Base-by-base conservation (phyloP, 345 rosid genomes). In the Sonneratia alba region DNA sequence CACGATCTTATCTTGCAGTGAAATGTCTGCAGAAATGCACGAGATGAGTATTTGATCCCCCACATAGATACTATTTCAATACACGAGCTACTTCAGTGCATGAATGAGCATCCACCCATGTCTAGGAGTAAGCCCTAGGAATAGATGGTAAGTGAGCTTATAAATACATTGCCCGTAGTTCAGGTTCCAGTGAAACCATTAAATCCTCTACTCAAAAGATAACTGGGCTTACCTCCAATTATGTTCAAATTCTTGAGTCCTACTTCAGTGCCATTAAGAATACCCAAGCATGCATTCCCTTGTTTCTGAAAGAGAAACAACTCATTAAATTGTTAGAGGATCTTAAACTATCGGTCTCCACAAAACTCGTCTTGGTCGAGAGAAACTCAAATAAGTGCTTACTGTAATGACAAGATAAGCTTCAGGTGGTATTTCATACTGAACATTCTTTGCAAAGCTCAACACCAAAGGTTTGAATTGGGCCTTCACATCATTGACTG, bases 201-300 rank as follows among this genome's bases (percentile, higher is more conserved):
- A 27, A 36, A 21, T 16, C 15, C 66, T 27, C 45, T 9, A 42
- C 45, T 9, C 8, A 1, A 16, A 9, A 69, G n/a, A 62, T 16
- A 47, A 47, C 16, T 57, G 45, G 34, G 66, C 85, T 69, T 77
- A 89, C 98, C 98, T 71, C 97, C 97, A 36, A 94, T 78, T 51
- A 91, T 21, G 51, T 86, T 88, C 68, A 76, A 40, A 74, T 79
- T 45, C 34, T 71, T 82, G n/a, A 94, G 79, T 65, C 84, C 92
- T 15, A 63, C 79, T 76, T 86, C 90, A 36, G 80, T 76, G 48
- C 98, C 96, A 34, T 87, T 84, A 72, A 94, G 73, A 70, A 93
- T 85, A 71, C 98, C 98, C 77, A 89, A 74, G 80, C 98, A 93
- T 24, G 81, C 94, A 77, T 88, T 91, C 65, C 97, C 92, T 11